Evolutionary conservation across 2,329 filamentous ascomycete genomes (phyloP).

Genomic region (Trichoderma harzianum): DNA sequence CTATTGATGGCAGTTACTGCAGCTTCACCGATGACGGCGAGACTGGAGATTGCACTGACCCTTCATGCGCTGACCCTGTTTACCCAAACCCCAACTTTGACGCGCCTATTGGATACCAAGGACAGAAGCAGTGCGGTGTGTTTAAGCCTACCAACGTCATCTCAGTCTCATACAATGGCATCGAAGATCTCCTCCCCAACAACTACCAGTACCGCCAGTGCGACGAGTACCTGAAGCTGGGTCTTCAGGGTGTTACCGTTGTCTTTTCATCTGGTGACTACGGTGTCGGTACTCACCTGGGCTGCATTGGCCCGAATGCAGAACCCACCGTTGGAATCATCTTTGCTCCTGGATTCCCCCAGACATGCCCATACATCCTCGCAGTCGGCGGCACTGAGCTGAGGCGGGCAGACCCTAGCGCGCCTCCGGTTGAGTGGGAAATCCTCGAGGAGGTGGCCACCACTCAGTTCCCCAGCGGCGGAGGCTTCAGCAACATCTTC

Average conservation of each 20-base stretch:
- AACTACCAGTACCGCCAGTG: constrained; percentile 51
- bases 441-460: neutral
- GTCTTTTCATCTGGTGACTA: constrained; percentile 49
- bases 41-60: constrained; percentile 31
- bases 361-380: constrained; percentile 46
- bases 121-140: constrained; percentile 42
- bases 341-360: constrained; percentile 45
- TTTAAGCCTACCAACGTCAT: constrained; percentile 48
- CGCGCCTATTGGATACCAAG: constrained; percentile 37
- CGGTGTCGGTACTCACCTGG: constrained; percentile 35
- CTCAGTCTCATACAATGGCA: constrained; percentile 50
- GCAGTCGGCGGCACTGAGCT: constrained; percentile 49
- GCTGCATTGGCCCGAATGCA: neutral
- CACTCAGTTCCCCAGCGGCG: neutral
- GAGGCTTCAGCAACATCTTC: constrained; percentile 1
- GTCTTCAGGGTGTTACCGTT: constrained; percentile 48
- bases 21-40: constrained; percentile 27
- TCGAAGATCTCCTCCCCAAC: constrained; percentile 46
- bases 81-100: constrained; percentile 26
- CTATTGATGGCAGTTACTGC: constrained; percentile 43
- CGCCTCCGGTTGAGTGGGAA: neutral
- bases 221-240: constrained; percentile 54
- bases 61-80: neutral
- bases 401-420: neutral
- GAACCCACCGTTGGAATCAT: neutral